Evolutionary conservation across 108 stramenopile genomes (phyloP), one percentile per base, ranked within the genome.

Genomic region (Fragilaria radians): DNA sequence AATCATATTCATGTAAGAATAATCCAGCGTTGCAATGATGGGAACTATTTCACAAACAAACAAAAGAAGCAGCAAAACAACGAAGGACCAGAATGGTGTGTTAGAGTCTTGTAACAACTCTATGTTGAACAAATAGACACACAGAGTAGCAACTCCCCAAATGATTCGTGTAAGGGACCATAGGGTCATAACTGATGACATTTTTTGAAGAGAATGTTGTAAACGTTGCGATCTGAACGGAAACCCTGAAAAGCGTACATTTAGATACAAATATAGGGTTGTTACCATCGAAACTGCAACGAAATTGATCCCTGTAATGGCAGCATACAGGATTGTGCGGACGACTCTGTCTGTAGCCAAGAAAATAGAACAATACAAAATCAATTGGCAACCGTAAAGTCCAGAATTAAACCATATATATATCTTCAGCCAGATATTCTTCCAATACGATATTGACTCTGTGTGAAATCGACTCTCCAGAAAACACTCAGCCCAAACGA

Each of bases 401-500:
- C 55, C 57, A 0, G 80, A 64, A 68, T 94, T 94, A 75, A 94
- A 92, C n/a, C 88, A 61, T 70, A 86, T 83, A 67, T 88, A 94
- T 33, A 66, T 65, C 18, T 81, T 61, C 48, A 91, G 56, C 62
- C 82, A 82, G 47, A 61, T 58, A n/a, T 73, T 67, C 48, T 81
- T 79, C 85, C 85, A 85, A 21, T 51, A 24, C 18, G 57, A 68
- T 0, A 64, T 48, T 28, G 53, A 61, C 50, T 79, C 74, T 0
- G 81, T 82, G 52, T 91, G 90, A 22, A 83, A 66, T 27, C 90
- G 73, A 56, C 79, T 75, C 53, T 89, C 42, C n/a, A 94, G 61
- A 28, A 79, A 85, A 48, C 84, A 80, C 54, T 94, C 93, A 1
- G 88, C 88, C 89, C 89, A 92, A 7, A 92, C 89, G 18, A 94